Conservation (phyloP, 805 yeast genomes). For the Candida orba region DNA sequence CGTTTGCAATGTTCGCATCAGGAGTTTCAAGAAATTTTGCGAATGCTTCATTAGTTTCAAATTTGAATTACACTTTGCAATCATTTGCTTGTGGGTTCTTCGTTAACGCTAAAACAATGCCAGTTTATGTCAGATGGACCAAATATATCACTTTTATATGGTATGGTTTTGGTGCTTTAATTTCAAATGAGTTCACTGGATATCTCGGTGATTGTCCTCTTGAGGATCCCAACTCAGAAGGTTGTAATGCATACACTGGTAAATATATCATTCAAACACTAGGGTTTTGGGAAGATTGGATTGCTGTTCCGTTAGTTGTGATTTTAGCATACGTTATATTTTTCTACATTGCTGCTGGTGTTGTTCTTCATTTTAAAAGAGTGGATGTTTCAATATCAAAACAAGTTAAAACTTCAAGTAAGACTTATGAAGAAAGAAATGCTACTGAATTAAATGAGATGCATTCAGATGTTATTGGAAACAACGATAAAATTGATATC, state of each 20-base stretch:
- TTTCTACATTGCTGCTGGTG: conserved; percentile 40
- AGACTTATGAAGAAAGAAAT: conserved; percentile 4
- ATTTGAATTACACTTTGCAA: conserved; percentile 36
- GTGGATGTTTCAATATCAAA: conserved; percentile 20
- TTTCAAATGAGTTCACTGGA: conserved; percentile 58
- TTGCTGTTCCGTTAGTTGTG: conserved; percentile 54
- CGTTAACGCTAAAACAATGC: conserved; percentile 64
- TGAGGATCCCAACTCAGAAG: conserved; percentile 13
- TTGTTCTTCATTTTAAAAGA: conserved; percentile 41
- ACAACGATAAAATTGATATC: conserved; percentile 13
- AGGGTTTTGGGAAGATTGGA: conserved; percentile 64
- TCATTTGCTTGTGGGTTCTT: conserved; percentile 79
- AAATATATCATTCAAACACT: conserved; percentile 42
- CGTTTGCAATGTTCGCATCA: conserved; percentile 40
- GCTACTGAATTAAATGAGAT: not conserved
- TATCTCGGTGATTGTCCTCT: conserved; percentile 55
- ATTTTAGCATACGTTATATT: conserved; percentile 53
- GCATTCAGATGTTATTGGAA: not conserved
- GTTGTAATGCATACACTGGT: conserved; percentile 48
- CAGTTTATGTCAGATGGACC: conserved; percentile 83
- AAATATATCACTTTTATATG: conserved; percentile 71
- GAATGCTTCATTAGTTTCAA: conserved; percentile 18
- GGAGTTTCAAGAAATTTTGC: conserved; percentile 21
- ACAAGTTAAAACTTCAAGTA: conserved; percentile 10
- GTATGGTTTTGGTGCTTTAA: conserved; percentile 67